These are phyloP conservation scores for Chlorokybus atmophyticus DNA, from an alignment of 139 green algal species.

Conservation along the genomic window DNA sequence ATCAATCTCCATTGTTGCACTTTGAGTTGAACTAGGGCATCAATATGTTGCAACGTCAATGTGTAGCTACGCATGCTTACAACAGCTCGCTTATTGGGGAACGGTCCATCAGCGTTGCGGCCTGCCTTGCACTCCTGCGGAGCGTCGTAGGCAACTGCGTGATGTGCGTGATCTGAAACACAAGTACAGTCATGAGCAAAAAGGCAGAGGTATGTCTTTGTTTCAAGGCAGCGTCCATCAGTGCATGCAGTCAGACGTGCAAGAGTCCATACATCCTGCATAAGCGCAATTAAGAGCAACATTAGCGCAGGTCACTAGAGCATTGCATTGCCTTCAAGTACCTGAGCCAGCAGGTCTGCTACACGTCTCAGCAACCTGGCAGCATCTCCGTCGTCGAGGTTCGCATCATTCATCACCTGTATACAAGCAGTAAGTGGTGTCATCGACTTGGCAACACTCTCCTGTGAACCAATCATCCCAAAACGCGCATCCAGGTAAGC, in stretches of 20 bases:
- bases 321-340: neutral
- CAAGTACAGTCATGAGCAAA: neutral
- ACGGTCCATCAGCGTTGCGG: constrained; percentile 18
- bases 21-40: too few relatives aligned
- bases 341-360: constrained; percentile 25
- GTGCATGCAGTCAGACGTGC: neutral
- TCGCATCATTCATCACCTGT: constrained; percentile 17
- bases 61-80: too few relatives aligned
- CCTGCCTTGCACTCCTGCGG: constrained; percentile 5
- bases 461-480: too few relatives aligned
- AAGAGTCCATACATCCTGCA: constrained; percentile 3
- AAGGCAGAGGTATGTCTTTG: neutral
- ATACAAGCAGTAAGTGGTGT: too few relatives aligned
- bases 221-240: neutral
- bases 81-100: constrained; percentile 22
- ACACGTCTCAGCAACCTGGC: constrained; percentile 28
- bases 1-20: too few relatives aligned
- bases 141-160: constrained; percentile 9
- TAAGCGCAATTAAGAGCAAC: constrained; percentile 1
- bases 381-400: constrained; percentile 27
- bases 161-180: constrained; percentile 19
- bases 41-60: too few relatives aligned
- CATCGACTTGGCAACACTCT: too few relatives aligned
- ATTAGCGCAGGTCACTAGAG: neutral
- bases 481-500: too few relatives aligned